Conservation (phyloP, 108 stramenopile species). For the Schizochytrium sp. region DNA sequence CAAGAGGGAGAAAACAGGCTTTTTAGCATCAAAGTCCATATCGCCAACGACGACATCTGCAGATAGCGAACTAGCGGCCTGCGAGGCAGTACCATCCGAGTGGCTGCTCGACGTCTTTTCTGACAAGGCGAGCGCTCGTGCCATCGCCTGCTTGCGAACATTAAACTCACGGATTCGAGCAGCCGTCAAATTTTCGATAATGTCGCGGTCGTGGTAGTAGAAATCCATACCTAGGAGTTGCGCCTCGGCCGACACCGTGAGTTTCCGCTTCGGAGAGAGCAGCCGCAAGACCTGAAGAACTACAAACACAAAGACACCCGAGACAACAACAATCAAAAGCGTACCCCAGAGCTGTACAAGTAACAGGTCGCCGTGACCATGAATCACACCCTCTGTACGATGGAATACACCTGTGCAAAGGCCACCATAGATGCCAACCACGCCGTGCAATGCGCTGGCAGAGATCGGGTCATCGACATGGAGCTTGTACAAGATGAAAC, state of each 20-base stretch:
- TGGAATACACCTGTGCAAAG: not conserved
- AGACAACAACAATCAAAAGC: not conserved
- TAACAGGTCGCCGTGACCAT: not conserved
- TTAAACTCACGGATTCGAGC: not conserved
- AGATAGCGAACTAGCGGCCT: no score
- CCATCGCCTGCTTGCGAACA: not conserved
- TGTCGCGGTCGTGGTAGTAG: not conserved
- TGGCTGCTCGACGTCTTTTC: no score
- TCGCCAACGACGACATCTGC: no score
- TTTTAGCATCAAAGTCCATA: no score
- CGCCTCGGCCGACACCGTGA: not conserved
- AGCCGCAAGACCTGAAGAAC: not conserved
- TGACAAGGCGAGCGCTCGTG: not conserved
- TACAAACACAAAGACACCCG: not conserved
- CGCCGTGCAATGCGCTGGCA: not conserved
- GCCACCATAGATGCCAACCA: not conserved
- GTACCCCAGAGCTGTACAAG: not conserved
- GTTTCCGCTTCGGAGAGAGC: not conserved
- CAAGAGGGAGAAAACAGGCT: no score
- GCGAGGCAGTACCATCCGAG: no score
- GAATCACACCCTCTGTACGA: not conserved
- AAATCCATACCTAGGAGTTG: not conserved
- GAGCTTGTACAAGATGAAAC: not conserved
- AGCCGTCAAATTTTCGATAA: not conserved
- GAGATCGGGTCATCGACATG: not conserved